Evolutionary conservation across 202 grass and related monocot species (phyloP), one percentile per base, ranked within the genome.

Genomic region (Saccharum hybrid): DNA sequence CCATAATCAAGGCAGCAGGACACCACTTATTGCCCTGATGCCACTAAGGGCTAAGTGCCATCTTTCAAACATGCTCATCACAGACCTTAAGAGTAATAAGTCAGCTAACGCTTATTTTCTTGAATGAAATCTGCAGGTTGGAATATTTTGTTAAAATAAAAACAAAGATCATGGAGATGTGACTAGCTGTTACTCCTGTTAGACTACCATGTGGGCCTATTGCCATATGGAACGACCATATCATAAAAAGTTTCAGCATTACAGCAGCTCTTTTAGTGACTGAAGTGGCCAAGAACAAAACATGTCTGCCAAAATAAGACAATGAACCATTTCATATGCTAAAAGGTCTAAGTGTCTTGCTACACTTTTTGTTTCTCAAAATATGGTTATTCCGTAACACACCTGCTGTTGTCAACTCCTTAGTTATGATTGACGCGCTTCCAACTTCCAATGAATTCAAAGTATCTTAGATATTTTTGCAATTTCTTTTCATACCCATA

Each of bases 71-170:
- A 61, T 40, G 19, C 19, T 22, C 11, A 74, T 54, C 30, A 74
- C 10, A 74, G 46, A 74, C 46, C 46, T 52, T 54, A 36, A 54
- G 5, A 26, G 3, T 54, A 16, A 79, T 21, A 68, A 43, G 6
- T 63, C 13, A 68, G 19, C 10, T 49, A 78, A 61, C 9, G 0
- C 19, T 48, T 2, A 18, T 38, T 71, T 49, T 77, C 19, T 48
- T 2, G 3, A 39, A n/a, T 33, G 66, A 3, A 49, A 72, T 40
- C 13, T 40, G 51, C 33, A 3, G 18, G 62, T 38, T 43, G 18
- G 69, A 60, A 66, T 52, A 19, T 38, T 52, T 39, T 65, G 21
- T 37, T 39, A 36, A 82, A 45, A 45, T 82, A 72, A 5, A 41
- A 70, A 45, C 54, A 82, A 14, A 82, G 7, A 82, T 8, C 57